Percentiles rank a stretch among this genome's conserved stretches.
phyloP scores from a whole-genome alignment of 768 basidiomycete genomes.

The Cantharellus anzutake region DNA sequence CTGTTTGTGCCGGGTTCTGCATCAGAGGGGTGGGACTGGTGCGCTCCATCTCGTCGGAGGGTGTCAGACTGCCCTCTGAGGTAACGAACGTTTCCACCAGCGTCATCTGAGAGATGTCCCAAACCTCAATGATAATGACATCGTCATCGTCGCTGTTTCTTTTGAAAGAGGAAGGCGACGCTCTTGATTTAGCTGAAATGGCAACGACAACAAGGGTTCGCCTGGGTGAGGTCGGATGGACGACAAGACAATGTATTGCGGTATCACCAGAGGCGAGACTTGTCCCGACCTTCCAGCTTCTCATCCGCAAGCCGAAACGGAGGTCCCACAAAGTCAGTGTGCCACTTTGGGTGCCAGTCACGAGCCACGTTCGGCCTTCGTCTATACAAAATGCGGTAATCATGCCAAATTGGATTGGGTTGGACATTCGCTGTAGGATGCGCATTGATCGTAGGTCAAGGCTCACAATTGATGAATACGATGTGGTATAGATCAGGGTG shows the following conservation, averaged over 20 bases:
- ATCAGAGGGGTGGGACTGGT: background rate
- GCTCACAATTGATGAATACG: slow-evolving; percentile 51
- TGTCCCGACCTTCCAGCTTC: slow-evolving; percentile 55
- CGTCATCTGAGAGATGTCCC: slow-evolving; percentile 72
- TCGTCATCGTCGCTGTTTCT: background rate
- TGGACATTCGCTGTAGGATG: slow-evolving; percentile 54
- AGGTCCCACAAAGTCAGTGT: slow-evolving; percentile 86
- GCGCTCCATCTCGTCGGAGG: background rate
- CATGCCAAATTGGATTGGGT: slow-evolving; percentile 71
- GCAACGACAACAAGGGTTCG: slow-evolving; percentile 86
- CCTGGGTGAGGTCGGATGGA: slow-evolving; percentile 75
- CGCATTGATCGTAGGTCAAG: slow-evolving; percentile 78
- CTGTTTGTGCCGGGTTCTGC: background rate
- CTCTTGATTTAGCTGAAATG: slow-evolving; percentile 27
- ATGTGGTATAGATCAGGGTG: slow-evolving; percentile 72
- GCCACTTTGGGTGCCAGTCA: slow-evolving; percentile 74
- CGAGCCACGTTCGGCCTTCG: slow-evolving; percentile 68
- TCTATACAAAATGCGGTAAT: slow-evolving; percentile 76
- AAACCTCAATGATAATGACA: slow-evolving; percentile 53
- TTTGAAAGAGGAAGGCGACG: background rate
- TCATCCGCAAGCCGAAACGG: slow-evolving; percentile 75
- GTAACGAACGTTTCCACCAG: slow-evolving; percentile 68
- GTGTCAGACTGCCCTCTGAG: slow-evolving; percentile 6
- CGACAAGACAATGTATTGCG: slow-evolving; percentile 47
- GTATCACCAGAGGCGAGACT: slow-evolving; percentile 15